Evolutionary conservation across 1,139 yeast genomes (phyloP), one percentile per base, ranked within the genome.

Genomic region (Groenewaldozyma auringiensis): DNA sequence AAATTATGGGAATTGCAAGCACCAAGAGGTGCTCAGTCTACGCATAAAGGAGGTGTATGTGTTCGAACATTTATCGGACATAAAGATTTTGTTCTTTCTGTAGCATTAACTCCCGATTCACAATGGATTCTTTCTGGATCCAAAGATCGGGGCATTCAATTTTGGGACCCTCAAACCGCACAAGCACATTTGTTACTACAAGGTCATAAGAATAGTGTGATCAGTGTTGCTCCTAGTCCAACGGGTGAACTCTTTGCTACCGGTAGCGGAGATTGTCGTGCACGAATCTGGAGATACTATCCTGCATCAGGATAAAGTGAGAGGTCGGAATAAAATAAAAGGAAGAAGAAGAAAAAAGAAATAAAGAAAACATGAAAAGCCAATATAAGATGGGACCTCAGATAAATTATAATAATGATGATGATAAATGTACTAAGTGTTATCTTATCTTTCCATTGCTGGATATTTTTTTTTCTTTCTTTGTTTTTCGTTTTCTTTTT

Each of bases 181-280:
- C 92, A 87, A 67, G 95, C 96, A 50, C 80, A 88, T 66, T 75
- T 92, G 62, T 87, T 89, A 95, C 75, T 92, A 57, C 97, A 89
- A 69, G 97, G 98, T 32, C 98, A 92, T 67, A 81, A 94, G 65
- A 92, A 92, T 70, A 85, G 95, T 21, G 98, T 92, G 44, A 92
- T 92, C 54, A 82, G 94, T 44, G 97, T 92, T 37, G 92, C 95
- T 39, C 96, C 92, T 18, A 81, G 92, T 40, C 77, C 82, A 51
- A 81, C 80, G 61, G 83, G 87, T 38, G 81, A 82, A 40, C 80
- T 87, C 55, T 92, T 92, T 72, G 98, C 97, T 46, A 89, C 97
- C 16, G 98, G 98, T 50, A 79, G 89, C 66, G 98, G 98, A 63
- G 98, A 92, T 68, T 89, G 96, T 67, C 86, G 89, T 65, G 97